Percentiles rank a stretch among this genome's conserved stretches.
Evolutionary conservation across 331 rosid genomes (phyloP).

Genomic region (Quercus lobata): DNA sequence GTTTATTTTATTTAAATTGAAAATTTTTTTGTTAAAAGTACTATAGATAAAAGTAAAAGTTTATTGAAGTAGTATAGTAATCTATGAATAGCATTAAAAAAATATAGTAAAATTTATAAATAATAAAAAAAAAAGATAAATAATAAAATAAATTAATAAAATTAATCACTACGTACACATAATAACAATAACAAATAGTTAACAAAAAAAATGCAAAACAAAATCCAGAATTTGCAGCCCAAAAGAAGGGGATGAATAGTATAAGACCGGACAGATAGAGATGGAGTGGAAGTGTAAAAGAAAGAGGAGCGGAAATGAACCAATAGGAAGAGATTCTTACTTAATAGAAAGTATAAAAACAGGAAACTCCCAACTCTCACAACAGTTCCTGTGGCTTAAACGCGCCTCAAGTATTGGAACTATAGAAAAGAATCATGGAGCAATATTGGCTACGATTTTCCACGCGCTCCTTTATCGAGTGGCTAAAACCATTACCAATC

Average conservation of each 20-base stretch:
- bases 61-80: fast-evolving
- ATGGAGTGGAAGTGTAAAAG: background rate
- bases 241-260: too few relatives aligned
- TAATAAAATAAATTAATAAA: fast-evolving
- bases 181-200: too few relatives aligned
- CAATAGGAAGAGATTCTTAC: background rate
- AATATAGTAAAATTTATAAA: fast-evolving
- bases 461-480: background rate
- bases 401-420: slow-evolving; percentile 12
- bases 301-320: slow-evolving; percentile 6
- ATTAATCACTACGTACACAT: too few relatives aligned
- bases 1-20: fast-evolving
- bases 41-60: fast-evolving
- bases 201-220: too few relatives aligned
- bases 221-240: too few relatives aligned
- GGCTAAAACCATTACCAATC: background rate
- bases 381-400: background rate
- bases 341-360: background rate
- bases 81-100: fast-evolving
- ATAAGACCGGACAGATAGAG: too few relatives aligned
- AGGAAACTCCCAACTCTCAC: background rate
- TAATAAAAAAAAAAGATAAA: too few relatives aligned
- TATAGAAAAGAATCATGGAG: too few relatives aligned
- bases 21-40: fast-evolving
- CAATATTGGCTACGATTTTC: background rate